Base-by-base conservation (phyloP, 2,329 filamentous ascomycete genomes). In the Polytolypa hystricis region DNA sequence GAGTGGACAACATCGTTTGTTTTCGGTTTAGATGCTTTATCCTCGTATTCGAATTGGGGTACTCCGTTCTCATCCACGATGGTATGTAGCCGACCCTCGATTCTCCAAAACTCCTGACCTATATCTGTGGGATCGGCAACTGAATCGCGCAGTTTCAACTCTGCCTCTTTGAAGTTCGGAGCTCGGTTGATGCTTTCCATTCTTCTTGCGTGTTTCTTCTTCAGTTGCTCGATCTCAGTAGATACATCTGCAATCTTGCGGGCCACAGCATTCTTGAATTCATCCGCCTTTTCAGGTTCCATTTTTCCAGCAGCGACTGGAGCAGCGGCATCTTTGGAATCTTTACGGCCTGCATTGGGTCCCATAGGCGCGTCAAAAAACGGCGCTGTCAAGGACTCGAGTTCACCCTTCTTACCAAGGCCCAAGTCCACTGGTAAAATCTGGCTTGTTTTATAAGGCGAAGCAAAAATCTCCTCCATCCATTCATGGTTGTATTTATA, bases 401-500 rank as follows among this genome's bases (percentile, higher is more conserved):
- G 69, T 57, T 87, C 82, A 25, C 91, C 91, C 58, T 79, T 83
- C 34, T 82, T 71, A 3, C 91, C 91, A 7, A 96, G 67, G 1
- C 86, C 86, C 21, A 96, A 73, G 54, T 94, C 87, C 2, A 86
- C 77, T 1, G 89, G 86, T 6, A 80, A 76, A 40, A 98, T 93
- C 54, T 93, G 84, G 33, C 73, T 74, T 43, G 89, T 81, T 16
- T 81, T 72, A 54, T 94, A 95, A 0, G 87, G 85, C 1, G 89
- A 96, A 1, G 83, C 84, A 37, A 96, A 74, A 18, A 98, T 79
- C 61, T 98, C 89, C 54, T 96, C 91, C 84, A 98, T 94, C 91
- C 89, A 96, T 57, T 94, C 85, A 52, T 98, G 89, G 51, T 98
- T 93, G 54, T 95, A 86, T 55, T 81, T 81, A 58, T 95, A 98